Evolutionary conservation across 768 basidiomycete species (phyloP), one percentile per base, ranked within the genome.

Genomic region (Wakefieldia striispora): DNA sequence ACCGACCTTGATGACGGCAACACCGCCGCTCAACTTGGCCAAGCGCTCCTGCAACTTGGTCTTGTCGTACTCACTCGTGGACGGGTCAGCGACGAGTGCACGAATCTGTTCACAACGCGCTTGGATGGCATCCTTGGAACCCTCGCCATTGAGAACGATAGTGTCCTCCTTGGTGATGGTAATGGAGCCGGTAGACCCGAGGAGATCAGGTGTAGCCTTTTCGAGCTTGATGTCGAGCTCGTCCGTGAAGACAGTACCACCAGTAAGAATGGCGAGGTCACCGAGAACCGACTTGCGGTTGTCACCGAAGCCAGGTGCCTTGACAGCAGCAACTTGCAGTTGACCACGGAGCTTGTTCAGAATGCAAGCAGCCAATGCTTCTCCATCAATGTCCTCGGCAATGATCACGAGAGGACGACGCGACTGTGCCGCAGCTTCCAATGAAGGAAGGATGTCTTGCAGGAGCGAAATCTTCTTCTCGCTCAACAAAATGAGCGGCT

Each of bases 341-440:
- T 97, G 95, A 29, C 95, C 95, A 57, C 95, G 91, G 54, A 99
- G 89, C 80, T 97, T 98, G 90, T 99, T 98, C 70, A 97, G 84
- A 64, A 98, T 95, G 67, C 92, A 95, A 19, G 95, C 95, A 43
- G 95, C 95, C 50, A 98, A 85, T 1, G 95, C 95, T 72, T 99
- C 95, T 43, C 95, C 95, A 62, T 99, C 95, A 53, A 99, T 74
- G 69, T 99, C 95, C 75, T 99, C 95, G 19, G 95, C 95, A 61
- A 99, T 88, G 73, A 98, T 97, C 48, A 99, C 76, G 7, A 99
- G 78, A 11, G 95, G 97, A 55, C 95, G 90, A 53, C 95, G 80
- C 21, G 80, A 71, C 72, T 93, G 82, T 7, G 83, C 88, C 42
- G 88, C 86, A 37, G 79, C 76, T 69, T 93, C 91, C 55, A 98